phyloP scores from a whole-genome alignment of 352 stramenopile genomes.

The Globisporangium polare region DNA sequence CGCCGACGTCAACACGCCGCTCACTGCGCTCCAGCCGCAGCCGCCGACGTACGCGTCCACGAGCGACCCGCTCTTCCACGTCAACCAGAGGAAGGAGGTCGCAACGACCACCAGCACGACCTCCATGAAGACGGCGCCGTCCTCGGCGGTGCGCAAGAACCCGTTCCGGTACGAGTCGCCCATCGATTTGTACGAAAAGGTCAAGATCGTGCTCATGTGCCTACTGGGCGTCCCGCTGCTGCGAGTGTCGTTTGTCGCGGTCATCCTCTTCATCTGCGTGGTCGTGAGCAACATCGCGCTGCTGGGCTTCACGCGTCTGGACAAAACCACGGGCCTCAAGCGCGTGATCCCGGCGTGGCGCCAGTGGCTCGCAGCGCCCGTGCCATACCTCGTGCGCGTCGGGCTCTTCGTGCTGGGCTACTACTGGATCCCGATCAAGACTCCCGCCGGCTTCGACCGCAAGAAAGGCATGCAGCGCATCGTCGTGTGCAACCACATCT shows the following conservation, averaged over 20 bases:
- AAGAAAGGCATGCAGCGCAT: conserved; percentile 32
- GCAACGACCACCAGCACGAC: neutral
- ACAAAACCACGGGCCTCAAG: conserved; percentile 25
- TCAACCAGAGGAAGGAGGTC: neutral
- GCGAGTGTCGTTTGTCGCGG: conserved; percentile 38
- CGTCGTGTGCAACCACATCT: conserved; percentile 68
- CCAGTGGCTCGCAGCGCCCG: conserved; percentile 26
- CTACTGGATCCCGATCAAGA: conserved; percentile 58
- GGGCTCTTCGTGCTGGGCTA: conserved; percentile 61
- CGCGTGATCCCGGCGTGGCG: conserved; percentile 39
- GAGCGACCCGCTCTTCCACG: neutral
- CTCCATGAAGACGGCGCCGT: conserved; percentile 6
- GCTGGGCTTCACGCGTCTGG: conserved; percentile 43
- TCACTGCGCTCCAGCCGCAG: neutral
- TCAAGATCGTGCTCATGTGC: conserved; percentile 57
- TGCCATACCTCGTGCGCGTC: conserved; percentile 40
- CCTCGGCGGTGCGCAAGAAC: conserved; percentile 23
- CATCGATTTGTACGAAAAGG: conserved; percentile 49
- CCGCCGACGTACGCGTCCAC: neutral
- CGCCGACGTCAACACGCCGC: neutral
- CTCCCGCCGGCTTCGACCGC: conserved; percentile 16
- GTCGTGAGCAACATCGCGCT: conserved; percentile 46
- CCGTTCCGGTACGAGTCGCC: conserved; percentile 59
- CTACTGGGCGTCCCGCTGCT: conserved; percentile 53
- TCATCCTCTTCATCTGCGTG: conserved; percentile 28